phyloP scores from a whole-genome alignment of 1,139 yeast genomes.

The Saccharomycopsis hybrid region DNA sequence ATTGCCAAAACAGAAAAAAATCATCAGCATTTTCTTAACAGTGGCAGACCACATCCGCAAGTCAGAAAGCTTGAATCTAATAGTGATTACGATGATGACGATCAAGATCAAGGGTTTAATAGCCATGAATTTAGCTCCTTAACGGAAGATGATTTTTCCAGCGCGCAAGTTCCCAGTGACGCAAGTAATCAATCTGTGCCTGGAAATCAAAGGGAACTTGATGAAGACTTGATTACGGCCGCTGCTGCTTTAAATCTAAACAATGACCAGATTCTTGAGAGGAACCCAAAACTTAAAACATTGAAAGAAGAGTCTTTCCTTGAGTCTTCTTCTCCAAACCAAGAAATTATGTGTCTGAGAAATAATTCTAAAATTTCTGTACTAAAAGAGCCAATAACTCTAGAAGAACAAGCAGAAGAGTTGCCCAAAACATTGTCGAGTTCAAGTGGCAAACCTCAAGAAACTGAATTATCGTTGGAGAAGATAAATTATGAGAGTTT shows the following conservation, averaged over 20 bases:
- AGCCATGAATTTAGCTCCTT: constrained; percentile 1
- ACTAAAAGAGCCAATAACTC: background rate
- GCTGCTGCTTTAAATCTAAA: too few species aligned
- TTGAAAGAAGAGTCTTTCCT: constrained; percentile 1
- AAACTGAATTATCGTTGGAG: background rate
- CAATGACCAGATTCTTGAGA: background rate
- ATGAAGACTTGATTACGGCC: too few species aligned
- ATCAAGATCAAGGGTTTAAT: background rate
- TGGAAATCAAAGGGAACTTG: too few species aligned
- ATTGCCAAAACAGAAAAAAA: background rate
- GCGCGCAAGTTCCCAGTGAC: background rate
- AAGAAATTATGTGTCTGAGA: background rate
- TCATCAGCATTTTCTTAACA: background rate
- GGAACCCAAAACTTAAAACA: too few species aligned
- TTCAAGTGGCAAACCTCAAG: background rate
- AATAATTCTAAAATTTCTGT: too few species aligned
- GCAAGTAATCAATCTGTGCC: too few species aligned
- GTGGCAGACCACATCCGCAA: too few species aligned
- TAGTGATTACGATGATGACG: background rate
- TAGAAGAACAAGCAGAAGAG: background rate
- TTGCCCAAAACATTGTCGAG: background rate
- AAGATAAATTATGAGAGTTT: background rate
- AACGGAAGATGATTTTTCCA: background rate
- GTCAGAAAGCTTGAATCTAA: background rate
- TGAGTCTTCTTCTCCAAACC: constrained; percentile 10